Percentiles rank a stretch among this genome's conserved stretches.
These are phyloP conservation scores for Gillenia trifoliata DNA, from an alignment of 306 rosid species.

Conservation along the genomic window DNA sequence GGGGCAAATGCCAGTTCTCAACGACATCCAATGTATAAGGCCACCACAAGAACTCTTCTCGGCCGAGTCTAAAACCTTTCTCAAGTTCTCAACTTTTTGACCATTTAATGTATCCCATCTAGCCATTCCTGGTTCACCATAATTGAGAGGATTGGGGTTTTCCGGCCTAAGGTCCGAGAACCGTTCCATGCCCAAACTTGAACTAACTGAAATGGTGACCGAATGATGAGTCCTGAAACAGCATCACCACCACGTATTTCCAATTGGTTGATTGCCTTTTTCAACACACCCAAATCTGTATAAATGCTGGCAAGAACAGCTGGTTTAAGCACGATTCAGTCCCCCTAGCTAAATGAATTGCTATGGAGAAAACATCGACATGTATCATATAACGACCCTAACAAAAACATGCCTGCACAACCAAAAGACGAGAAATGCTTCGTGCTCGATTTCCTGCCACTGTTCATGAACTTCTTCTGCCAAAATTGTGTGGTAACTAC, in stretches of 20 bases:
- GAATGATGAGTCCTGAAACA: slow-evolving; percentile 2
- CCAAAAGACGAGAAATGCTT: slow-evolving; percentile 50
- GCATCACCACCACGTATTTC: not conserved
- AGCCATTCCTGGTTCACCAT: slow-evolving; percentile 22
- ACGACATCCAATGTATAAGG: slow-evolving; percentile 30
- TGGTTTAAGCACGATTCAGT: slow-evolving; percentile 43
- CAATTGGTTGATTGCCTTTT: slow-evolving; percentile 3
- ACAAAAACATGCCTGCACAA: slow-evolving; percentile 37
- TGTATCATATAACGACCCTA: not conserved
- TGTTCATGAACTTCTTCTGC: slow-evolving; percentile 25
- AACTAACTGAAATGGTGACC: slow-evolving; percentile 49
- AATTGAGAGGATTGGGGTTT: not conserved
- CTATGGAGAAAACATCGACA: slow-evolving; percentile 28
- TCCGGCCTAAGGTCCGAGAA: slow-evolving; percentile 33
- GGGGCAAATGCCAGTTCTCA: slow-evolving; percentile 12
- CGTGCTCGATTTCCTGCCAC: slow-evolving; percentile 54
- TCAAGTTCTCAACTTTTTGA: slow-evolving; percentile 20
- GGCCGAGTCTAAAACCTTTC: slow-evolving; percentile 21
- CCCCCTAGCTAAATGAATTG: slow-evolving; percentile 45
- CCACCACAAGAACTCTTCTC: slow-evolving; percentile 33
- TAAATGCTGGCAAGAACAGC: slow-evolving; percentile 52
- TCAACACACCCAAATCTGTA: slow-evolving; percentile 36
- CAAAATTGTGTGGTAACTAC: not conserved
- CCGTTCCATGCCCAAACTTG: slow-evolving; percentile 67
- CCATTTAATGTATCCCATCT: slow-evolving; percentile 31